Percentiles rank a stretch among this genome's conserved stretches.
These are phyloP conservation scores for Sarcodon aspratus DNA, from an alignment of 768 basidiomycete genomes.

Conservation along the genomic window DNA sequence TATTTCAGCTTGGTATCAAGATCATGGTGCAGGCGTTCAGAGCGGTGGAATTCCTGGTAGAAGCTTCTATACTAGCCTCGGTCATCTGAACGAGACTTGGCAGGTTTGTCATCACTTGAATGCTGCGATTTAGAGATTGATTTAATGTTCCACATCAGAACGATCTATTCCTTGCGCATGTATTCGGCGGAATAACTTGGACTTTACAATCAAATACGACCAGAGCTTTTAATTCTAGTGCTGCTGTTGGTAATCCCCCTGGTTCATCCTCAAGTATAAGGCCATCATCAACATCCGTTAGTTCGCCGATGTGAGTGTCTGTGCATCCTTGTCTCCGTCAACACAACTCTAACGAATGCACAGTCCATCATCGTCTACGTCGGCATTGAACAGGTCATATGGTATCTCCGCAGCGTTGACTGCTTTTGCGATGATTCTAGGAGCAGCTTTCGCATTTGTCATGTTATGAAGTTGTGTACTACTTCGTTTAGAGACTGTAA, in stretches of 20 bases:
- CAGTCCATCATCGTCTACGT: no score
- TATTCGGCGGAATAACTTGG: slow-evolving; percentile 71
- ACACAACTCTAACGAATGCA: no score
- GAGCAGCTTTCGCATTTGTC: no score
- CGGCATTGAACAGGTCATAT: no score
- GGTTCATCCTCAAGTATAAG: background rate
- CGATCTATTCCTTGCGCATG: slow-evolving; percentile 55
- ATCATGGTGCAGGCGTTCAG: slow-evolving; percentile 56
- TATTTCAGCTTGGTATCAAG: slow-evolving; percentile 70
- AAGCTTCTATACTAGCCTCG: slow-evolving; percentile 77
- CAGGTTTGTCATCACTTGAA: slow-evolving; percentile 27
- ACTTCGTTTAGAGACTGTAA: no score
- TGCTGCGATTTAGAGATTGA: background rate
- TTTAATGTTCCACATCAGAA: slow-evolving; percentile 29
- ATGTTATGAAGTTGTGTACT: no score
- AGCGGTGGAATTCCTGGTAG: slow-evolving; percentile 43
- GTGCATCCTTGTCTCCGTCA: no score
- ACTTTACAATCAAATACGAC: slow-evolving; percentile 61
- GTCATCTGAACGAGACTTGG: slow-evolving; percentile 75
- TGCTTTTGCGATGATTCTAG: no score
- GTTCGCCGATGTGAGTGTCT: no score
- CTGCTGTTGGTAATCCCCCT: slow-evolving; percentile 41
- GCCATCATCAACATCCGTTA: background rate
- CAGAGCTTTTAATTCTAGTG: slow-evolving; percentile 46
- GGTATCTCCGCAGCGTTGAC: no score